Conservation (phyloP, 1,284 basidiomycete genomes). For the Hemileia vastatrix region DNA sequence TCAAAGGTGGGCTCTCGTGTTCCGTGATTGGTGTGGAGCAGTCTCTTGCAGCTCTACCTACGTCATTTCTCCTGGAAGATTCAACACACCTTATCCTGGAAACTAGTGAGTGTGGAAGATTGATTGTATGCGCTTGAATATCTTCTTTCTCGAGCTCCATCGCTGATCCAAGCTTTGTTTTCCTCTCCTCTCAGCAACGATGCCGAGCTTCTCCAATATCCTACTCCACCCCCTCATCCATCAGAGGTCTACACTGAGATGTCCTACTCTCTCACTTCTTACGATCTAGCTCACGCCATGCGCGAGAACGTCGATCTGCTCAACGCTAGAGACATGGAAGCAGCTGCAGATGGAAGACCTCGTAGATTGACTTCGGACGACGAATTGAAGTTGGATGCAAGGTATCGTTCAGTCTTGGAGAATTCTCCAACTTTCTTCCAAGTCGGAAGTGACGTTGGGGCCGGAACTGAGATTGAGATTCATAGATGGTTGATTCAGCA, state of each 20-base stretch:
- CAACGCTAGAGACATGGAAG: slow-evolving; percentile 26
- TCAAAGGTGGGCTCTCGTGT: too few species aligned
- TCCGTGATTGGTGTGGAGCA: too few species aligned
- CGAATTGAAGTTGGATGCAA: slow-evolving; percentile 27
- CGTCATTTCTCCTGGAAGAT: too few species aligned
- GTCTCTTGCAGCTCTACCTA: too few species aligned
- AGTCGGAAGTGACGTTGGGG: slow-evolving; percentile 33
- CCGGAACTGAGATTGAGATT: slow-evolving; percentile 32
- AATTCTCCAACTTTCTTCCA: slow-evolving; percentile 33
- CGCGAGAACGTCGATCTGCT: slow-evolving; percentile 34
- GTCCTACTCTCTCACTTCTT: slow-evolving; percentile 32
- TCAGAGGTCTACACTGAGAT: slow-evolving; percentile 36
- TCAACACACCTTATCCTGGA: too few species aligned
- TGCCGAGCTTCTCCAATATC: slow-evolving; percentile 31
- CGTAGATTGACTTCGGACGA: slow-evolving; percentile 29
- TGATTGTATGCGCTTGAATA: too few species aligned
- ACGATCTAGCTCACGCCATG: slow-evolving; percentile 32
- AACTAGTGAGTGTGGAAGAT: too few species aligned
- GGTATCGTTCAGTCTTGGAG: slow-evolving; percentile 33
- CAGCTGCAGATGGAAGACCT: slow-evolving; percentile 26
- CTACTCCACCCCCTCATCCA: slow-evolving; percentile 30
- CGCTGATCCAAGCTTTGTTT: too few species aligned
- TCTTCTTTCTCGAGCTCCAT: too few species aligned
- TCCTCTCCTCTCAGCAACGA: slow-evolving; percentile 27
- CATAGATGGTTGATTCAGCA: slow-evolving; percentile 41